Percentiles rank a stretch among this genome's conserved stretches.
phyloP scores from a whole-genome alignment of 2,329 filamentous ascomycete species.

The Chalaropsis thielavioides region DNA sequence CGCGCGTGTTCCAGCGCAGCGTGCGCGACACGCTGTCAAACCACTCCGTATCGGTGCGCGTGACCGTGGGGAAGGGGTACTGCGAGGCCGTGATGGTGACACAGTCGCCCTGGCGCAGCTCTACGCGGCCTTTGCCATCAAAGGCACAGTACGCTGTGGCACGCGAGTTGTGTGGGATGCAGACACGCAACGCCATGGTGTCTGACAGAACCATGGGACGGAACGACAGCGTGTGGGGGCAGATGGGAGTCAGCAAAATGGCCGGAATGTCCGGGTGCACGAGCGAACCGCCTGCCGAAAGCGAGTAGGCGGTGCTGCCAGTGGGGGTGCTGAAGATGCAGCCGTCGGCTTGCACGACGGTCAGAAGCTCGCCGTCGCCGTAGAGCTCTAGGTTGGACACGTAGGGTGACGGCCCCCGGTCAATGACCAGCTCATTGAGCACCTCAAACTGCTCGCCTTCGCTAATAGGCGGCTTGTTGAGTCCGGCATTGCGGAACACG shows the following conservation, averaged over 20 bases:
- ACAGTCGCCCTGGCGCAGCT: slow-evolving; percentile 83
- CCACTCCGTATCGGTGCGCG: slow-evolving; percentile 82
- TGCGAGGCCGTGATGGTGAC: slow-evolving; percentile 93
- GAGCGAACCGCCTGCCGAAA: slow-evolving; percentile 86
- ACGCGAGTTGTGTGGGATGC: slow-evolving; percentile 68
- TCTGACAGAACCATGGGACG: slow-evolving; percentile 95
- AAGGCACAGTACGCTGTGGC: slow-evolving; percentile 95
- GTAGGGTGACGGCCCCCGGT: slow-evolving; percentile 89
- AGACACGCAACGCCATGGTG: slow-evolving; percentile 79
- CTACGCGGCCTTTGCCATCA: slow-evolving; percentile 89
- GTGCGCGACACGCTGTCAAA: slow-evolving; percentile 90
- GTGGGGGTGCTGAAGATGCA: slow-evolving; percentile 97
- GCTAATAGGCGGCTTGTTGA: slow-evolving; percentile 42
- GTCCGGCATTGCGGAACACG: slow-evolving; percentile 60
- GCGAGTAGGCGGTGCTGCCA: slow-evolving; percentile 85
- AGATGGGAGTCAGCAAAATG: slow-evolving; percentile 92
- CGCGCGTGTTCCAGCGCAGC: slow-evolving; percentile 86
- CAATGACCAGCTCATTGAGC: slow-evolving; percentile 95
- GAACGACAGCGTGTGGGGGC: slow-evolving; percentile 92
- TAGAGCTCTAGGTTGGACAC: slow-evolving; percentile 95
- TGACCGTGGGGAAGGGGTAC: slow-evolving; percentile 94
- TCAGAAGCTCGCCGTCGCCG: slow-evolving; percentile 86
- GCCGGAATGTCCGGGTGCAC: slow-evolving; percentile 95
- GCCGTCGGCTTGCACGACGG: slow-evolving; percentile 89
- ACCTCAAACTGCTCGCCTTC: slow-evolving; percentile 96